These are phyloP conservation scores for Lactarius vividus DNA, from an alignment of 768 basidiomycete species.

Conservation along the genomic window DNA sequence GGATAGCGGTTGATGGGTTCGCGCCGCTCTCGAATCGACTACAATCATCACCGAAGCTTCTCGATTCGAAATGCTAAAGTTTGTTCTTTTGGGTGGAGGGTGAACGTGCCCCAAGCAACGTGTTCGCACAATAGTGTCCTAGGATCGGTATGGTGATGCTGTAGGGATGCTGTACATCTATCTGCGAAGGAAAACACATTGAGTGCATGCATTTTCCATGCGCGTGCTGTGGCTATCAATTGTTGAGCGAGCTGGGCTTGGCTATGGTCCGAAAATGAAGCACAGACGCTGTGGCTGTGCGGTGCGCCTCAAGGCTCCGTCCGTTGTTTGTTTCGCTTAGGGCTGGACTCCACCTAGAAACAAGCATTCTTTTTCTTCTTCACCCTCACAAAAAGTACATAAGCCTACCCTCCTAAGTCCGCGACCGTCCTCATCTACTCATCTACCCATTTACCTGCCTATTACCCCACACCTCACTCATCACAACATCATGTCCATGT, in stretches of 20 bases:
- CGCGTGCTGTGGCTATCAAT: background rate
- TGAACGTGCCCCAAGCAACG: background rate
- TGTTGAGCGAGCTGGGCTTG: background rate
- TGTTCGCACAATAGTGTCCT: background rate
- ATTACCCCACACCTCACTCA: background rate
- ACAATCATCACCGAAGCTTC: background rate
- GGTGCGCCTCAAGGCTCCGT: background rate
- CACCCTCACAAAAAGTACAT: constrained; percentile 6
- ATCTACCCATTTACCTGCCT: background rate
- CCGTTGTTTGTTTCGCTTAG: background rate
- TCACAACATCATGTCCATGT: background rate
- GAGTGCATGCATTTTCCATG: background rate
- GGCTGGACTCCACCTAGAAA: constrained; percentile 6
- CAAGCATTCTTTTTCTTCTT: background rate
- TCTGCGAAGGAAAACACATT: background rate
- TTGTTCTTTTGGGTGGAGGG: background rate
- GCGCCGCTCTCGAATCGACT: background rate
- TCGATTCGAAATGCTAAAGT: background rate
- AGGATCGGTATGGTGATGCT: background rate
- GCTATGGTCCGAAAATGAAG: background rate
- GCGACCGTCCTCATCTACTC: background rate
- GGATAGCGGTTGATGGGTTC: too few species aligned
- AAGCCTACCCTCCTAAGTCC: background rate
- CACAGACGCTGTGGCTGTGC: constrained; percentile 7
- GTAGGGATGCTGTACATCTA: background rate